Evolutionary conservation across 2,329 filamentous ascomycete species (phyloP).

Genomic region (Alternaria sp.): DNA sequence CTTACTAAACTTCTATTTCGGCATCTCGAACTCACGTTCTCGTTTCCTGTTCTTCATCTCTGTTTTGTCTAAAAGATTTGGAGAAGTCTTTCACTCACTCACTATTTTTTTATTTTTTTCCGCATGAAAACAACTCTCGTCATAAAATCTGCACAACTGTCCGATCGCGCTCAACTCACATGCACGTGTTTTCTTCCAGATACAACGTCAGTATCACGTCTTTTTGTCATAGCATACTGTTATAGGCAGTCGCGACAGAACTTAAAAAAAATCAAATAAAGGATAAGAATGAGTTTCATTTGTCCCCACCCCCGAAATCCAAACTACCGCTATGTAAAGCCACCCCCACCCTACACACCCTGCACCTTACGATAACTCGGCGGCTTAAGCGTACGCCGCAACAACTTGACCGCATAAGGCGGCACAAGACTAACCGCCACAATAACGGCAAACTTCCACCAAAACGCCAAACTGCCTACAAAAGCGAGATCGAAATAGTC

Average conservation of each 20-base stretch:
- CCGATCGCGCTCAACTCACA: no score
- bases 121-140: no score
- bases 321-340: neutral
- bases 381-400: conserved; percentile 84
- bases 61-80: neutral
- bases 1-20: no score
- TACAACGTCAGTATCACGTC: neutral
- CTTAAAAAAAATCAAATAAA: neutral
- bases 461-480: conserved; percentile 79
- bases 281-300: neutral
- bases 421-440: conserved; percentile 82
- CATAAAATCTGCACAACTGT: no score
- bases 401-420: conserved; percentile 85
- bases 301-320: neutral
- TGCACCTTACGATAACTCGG: conserved; percentile 95
- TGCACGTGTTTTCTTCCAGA: neutral
- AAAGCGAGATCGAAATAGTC: conserved; percentile 89
- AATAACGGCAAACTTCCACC: conserved; percentile 87
- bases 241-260: neutral
- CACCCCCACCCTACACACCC: conserved; percentile 60
- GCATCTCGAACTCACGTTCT: no score
- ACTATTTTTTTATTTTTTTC: no score
- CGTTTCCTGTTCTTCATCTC: neutral
- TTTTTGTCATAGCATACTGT: neutral
- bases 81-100: neutral